phyloP scores from a whole-genome alignment of 805 yeast genomes.

The Grigorovia transvaalensis region DNA sequence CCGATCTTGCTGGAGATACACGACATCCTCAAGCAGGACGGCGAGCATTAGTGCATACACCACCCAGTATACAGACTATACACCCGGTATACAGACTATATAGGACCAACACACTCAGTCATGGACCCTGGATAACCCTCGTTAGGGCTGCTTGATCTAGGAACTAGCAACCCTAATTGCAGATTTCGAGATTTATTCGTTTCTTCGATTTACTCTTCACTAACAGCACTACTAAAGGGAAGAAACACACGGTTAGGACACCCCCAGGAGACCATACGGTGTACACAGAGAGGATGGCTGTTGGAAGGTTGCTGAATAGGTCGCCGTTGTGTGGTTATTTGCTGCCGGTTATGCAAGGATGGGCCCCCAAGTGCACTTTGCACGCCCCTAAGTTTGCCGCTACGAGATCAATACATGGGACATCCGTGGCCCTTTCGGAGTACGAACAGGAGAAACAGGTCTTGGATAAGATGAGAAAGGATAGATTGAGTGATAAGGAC shows the following conservation, averaged over 20 bases:
- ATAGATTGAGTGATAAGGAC: conserved; percentile 42
- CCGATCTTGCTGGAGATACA: conserved; percentile 21
- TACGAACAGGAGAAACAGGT: conserved; percentile 68
- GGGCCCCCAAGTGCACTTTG: background rate
- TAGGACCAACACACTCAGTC: background rate
- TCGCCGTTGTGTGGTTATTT: background rate
- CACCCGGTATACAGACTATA: background rate
- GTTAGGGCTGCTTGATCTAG: too few relatives aligned
- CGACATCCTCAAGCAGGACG: conserved; percentile 8
- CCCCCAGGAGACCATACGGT: too few relatives aligned
- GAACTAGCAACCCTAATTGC: background rate
- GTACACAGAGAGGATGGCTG: background rate
- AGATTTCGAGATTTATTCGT: background rate
- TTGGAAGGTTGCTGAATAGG: background rate
- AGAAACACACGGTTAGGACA: too few relatives aligned
- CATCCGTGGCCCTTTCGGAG: conserved; percentile 18
- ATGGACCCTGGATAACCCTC: too few relatives aligned
- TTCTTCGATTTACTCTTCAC: background rate
- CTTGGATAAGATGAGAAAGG: conserved; percentile 44
- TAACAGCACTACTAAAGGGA: too few relatives aligned
- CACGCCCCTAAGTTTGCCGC: background rate
- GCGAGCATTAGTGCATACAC: background rate
- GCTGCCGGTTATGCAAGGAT: background rate
- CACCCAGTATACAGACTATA: background rate
- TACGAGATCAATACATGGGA: conserved; percentile 10